These are phyloP conservation scores for Rhodamnia argentea DNA, from an alignment of 345 rosid genomes.

Conservation along the genomic window DNA sequence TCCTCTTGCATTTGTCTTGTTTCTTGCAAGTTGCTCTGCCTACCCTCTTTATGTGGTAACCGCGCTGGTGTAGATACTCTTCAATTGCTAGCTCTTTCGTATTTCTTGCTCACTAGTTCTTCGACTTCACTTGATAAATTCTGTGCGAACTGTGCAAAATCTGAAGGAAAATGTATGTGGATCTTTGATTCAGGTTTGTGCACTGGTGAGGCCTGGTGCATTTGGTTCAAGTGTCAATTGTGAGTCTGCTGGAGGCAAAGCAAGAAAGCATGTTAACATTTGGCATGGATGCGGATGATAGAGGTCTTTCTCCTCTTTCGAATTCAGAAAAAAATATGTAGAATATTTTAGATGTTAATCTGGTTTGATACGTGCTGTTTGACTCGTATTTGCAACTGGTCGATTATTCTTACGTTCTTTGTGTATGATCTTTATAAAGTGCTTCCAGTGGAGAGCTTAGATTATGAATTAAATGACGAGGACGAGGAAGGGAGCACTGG, in stretches of 20 bases:
- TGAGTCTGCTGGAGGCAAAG: not conserved
- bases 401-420: not conserved
- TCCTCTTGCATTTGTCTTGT: not conserved
- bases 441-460: constrained; percentile 7
- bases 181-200: not conserved
- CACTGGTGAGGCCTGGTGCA: not conserved
- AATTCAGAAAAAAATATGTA: no score
- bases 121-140: not conserved
- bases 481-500: constrained; percentile 6
- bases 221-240: not conserved
- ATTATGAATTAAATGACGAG: constrained; percentile 13
- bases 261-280: not conserved
- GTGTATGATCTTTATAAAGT: not conserved
- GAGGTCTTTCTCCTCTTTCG: not conserved
- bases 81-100: not conserved
- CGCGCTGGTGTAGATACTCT: not conserved
- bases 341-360: not conserved
- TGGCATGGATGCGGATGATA: constrained; percentile 4
- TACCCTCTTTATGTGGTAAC: not conserved
- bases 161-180: not conserved
- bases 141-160: not conserved
- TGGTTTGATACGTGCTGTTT: not conserved
- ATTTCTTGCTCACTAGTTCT: not conserved
- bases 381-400: not conserved
- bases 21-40: not conserved